Base-by-base conservation (phyloP, 768 basidiomycete genomes). In the Pleurotus djamor region DNA sequence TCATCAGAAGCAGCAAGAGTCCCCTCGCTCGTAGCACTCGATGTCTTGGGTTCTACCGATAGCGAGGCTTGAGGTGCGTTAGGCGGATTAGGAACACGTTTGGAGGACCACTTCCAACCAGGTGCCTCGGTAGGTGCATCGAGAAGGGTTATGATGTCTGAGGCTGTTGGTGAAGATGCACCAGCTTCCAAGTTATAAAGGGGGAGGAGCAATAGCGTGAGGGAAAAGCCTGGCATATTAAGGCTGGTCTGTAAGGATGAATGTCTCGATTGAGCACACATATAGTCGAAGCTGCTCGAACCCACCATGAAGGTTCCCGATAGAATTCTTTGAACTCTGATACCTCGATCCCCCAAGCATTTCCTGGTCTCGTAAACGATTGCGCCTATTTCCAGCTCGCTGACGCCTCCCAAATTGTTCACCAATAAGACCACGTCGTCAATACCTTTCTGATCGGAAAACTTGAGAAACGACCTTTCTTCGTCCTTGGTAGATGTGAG, bases 151-250 rank as follows among this genome's bases (percentile, higher is more conserved):
- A 93, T 77, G 51, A 94, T 67, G 1, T 79, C 58, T 4, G 5
- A 16, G 14, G 38, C 38, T 21, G 54, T 43, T 43, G 54, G 54
- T 44, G 76, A 70, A 2, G 72, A 58, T 5, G 74, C 66, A 5
- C 82, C 77, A 1, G 75, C 72, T 38, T 70, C 66, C 1, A 71
- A 58, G 28, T 81, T 79, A 43, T 74, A 61, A 48, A 73, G 51
- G 0, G 94, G 91, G 8, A 96, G 83, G 7, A 92, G 82, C 13
- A 95, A 78, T 14, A 94, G 79, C 1, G 92, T 91, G 60, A 96
- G 76, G 13, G 92, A 94, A 70, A 96, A 92, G 2, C 94, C 94
- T 34, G 93, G 91, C 91, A 95, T 94, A 72, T 94, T 95, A 63
- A 96, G 81, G 59, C 89, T 92, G 21, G 92, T 94, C 93, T 89